Conservation (phyloP, 352 stramenopile species). For the Phytopythium cucurbitacearum region DNA sequence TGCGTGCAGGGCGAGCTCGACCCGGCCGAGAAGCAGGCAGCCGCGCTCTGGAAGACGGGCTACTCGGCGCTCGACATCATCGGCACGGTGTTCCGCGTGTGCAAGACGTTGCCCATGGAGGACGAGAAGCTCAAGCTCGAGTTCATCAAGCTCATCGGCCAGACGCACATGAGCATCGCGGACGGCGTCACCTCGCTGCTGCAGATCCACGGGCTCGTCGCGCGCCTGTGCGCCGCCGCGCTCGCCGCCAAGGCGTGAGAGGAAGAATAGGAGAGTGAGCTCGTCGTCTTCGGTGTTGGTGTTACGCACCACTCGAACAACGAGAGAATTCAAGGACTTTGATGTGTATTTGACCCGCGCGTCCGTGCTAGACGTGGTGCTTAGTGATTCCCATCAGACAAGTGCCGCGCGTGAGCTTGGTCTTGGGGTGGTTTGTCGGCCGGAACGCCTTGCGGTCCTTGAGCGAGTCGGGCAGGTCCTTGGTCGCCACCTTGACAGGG, state of each 20-base stretch:
- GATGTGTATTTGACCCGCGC: neutral
- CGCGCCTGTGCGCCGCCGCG: slow-evolving; percentile 55
- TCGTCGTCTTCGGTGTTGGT: no score
- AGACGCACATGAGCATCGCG: slow-evolving; percentile 94
- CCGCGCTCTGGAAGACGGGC: slow-evolving; percentile 76
- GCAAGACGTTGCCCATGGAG: slow-evolving; percentile 80
- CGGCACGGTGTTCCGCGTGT: slow-evolving; percentile 96
- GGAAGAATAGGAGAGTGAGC: slow-evolving; percentile 1
- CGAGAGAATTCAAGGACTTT: neutral
- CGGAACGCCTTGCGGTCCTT: slow-evolving; percentile 74
- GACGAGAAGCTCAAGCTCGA: slow-evolving; percentile 84
- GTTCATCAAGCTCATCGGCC: slow-evolving; percentile 88
- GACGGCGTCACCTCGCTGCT: slow-evolving; percentile 90
- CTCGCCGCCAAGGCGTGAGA: slow-evolving; percentile 16
- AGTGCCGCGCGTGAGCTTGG: slow-evolving; percentile 68
- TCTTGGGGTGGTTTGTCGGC: slow-evolving; percentile 55
- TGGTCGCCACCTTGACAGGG: slow-evolving; percentile 60
- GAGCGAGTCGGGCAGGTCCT: slow-evolving; percentile 47
- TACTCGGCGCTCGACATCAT: slow-evolving; percentile 98
- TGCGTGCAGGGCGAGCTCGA: slow-evolving; percentile 85
- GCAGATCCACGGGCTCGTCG: slow-evolving; percentile 94
- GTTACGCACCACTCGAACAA: neutral
- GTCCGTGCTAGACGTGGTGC: slow-evolving; percentile 47
- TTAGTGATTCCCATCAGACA: slow-evolving; percentile 77
- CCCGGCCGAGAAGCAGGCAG: slow-evolving; percentile 69